Evolutionary conservation across 148 eudicot species (phyloP).

Genomic region (Diospyros lotus): DNA sequence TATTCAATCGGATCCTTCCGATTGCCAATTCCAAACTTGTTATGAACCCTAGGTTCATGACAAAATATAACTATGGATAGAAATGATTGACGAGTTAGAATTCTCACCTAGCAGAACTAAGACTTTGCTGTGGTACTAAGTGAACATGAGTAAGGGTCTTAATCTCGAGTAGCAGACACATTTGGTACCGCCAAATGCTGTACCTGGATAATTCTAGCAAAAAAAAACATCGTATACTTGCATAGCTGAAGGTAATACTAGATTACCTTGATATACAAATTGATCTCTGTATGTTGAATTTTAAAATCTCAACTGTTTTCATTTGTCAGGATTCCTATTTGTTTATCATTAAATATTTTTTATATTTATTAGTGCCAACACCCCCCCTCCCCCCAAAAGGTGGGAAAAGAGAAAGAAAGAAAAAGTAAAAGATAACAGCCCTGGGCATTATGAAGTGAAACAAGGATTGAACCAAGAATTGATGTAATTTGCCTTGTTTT

Average conservation of each 20-base stretch:
- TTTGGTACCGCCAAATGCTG: not conserved
- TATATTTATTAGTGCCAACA: not conserved
- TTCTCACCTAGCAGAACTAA: too few relatives aligned
- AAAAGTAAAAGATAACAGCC: not conserved
- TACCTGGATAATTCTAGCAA: too few relatives aligned
- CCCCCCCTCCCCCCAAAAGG: too few relatives aligned
- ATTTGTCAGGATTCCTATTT: too few relatives aligned
- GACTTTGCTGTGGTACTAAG: too few relatives aligned
- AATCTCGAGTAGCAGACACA: not conserved
- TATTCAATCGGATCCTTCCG: too few relatives aligned
- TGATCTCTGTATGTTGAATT: not conserved
- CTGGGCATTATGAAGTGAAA: not conserved
- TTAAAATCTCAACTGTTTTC: not conserved
- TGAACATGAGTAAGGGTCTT: not conserved
- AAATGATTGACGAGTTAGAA: too few relatives aligned
- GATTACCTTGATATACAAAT: not conserved
- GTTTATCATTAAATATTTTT: not conserved
- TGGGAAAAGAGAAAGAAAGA: too few relatives aligned
- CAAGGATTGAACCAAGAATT: not conserved
- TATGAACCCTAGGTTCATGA: too few relatives aligned
- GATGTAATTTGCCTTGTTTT: slow-evolving; percentile 7
- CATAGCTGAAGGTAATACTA: not conserved
- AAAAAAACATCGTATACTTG: not conserved
- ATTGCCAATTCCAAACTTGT: too few relatives aligned
- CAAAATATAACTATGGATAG: too few relatives aligned